These are phyloP conservation scores for Rhynchospora tenuis DNA, from an alignment of 176 grass and related monocot genomes.

Conservation along the genomic window DNA sequence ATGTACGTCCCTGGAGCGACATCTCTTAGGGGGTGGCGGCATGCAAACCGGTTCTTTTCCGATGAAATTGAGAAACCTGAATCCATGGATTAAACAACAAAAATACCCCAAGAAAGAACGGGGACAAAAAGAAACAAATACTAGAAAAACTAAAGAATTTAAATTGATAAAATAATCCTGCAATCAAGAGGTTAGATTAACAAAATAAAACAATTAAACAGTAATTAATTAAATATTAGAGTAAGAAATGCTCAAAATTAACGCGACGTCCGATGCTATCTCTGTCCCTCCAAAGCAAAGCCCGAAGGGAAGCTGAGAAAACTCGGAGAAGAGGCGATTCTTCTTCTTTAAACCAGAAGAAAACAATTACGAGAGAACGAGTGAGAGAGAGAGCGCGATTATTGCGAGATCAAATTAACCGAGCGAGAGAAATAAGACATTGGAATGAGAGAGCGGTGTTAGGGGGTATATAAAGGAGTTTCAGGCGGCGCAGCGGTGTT, in stretches of 20 bases:
- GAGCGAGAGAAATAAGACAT: neutral
- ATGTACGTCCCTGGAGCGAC: conserved; percentile 19
- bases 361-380: neutral
- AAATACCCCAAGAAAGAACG: neutral
- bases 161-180: conserved; percentile 16
- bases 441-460: neutral
- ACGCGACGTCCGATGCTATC: neutral
- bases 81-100: conserved; percentile 33
- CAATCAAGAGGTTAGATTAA: conserved; percentile 19
- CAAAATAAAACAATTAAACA: neutral
- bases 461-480: neutral
- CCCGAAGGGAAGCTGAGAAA: neutral
- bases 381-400: neutral
- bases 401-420: neutral
- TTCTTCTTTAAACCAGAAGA: no score
- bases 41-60: conserved; percentile 18
- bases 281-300: neutral
- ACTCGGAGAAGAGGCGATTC: neutral
- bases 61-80: conserved; percentile 30
- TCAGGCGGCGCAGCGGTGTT: neutral
- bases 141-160: neutral
- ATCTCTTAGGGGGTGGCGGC: conserved; percentile 27
- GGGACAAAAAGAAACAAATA: neutral
- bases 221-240: neutral
- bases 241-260: neutral